These are phyloP conservation scores for Polymyxa betae DNA, from an alignment of 208 protist genomes.

Conservation along the genomic window DNA sequence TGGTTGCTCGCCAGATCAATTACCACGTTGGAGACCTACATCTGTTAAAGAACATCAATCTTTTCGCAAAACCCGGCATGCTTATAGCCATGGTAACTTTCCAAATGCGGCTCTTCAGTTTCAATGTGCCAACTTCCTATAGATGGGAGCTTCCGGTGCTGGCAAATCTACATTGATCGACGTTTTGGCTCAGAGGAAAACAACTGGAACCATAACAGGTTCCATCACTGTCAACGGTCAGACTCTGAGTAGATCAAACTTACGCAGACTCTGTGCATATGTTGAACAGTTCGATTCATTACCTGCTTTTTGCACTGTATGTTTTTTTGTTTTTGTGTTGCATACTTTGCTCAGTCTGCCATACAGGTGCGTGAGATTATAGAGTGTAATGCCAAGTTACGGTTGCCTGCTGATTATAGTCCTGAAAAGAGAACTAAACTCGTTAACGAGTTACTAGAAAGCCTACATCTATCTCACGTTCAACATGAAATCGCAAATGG, in stretches of 20 bases:
- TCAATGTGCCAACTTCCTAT: not conserved
- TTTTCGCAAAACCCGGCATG: constrained; percentile 2
- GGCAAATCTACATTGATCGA: constrained; percentile 19
- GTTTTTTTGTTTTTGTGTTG: not conserved
- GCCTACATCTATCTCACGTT: not conserved
- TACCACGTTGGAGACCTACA: not conserved
- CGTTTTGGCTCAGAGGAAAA: constrained; percentile 21
- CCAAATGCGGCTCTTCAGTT: not conserved
- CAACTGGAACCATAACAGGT: not conserved
- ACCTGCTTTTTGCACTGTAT: constrained; percentile 12
- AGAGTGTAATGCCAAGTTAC: constrained; percentile 23
- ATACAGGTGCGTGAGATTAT: constrained; percentile 29
- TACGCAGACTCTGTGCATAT: not conserved
- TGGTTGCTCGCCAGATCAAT: no score
- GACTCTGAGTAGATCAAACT: not conserved
- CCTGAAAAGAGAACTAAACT: not conserved
- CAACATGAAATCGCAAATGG: not conserved
- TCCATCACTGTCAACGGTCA: not conserved
- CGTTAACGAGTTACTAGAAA: constrained; percentile 3
- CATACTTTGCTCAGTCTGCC: not conserved
- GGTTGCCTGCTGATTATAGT: not conserved
- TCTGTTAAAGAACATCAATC: constrained; percentile 1
- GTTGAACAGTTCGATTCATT: constrained; percentile 49
- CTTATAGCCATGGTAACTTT: not conserved
- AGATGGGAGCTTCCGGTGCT: constrained; percentile 28